Conservation (phyloP, 2,329 filamentous ascomycete genomes). For the Nemania sp. region DNA sequence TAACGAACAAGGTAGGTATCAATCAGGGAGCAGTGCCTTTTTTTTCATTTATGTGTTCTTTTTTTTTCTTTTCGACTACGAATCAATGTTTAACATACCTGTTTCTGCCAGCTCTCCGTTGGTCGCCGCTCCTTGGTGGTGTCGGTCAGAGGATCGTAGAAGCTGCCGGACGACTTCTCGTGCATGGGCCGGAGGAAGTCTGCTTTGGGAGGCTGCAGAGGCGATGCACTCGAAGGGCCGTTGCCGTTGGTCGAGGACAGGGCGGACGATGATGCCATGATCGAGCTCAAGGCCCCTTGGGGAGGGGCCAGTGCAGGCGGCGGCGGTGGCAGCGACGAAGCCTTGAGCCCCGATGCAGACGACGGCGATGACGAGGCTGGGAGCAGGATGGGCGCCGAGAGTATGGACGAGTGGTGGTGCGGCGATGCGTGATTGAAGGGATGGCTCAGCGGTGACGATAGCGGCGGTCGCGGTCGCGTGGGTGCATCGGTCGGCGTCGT, state of each 20-base stretch:
- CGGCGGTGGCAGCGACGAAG: conserved; percentile 37
- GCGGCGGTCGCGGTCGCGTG: conserved; percentile 45
- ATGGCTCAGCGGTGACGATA: conserved; percentile 46
- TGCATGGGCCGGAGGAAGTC: conserved; percentile 52
- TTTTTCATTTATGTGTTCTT: no score
- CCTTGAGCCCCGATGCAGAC: conserved; percentile 33
- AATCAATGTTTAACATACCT: conserved; percentile 44
- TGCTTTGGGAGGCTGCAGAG: conserved; percentile 51
- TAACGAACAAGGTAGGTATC: neutral
- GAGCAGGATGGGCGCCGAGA: conserved; percentile 27
- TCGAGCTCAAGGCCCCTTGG: conserved; percentile 50
- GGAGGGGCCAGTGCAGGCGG: conserved; percentile 52
- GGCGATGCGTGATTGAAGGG: conserved; percentile 49
- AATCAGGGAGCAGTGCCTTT: no score
- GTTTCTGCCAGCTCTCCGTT: conserved; percentile 53
- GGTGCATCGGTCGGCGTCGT: conserved; percentile 42
- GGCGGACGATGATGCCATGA: conserved; percentile 50
- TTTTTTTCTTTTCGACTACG: neutral
- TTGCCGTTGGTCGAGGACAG: conserved; percentile 49
- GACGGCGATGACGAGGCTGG: conserved; percentile 34
- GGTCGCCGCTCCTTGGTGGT: conserved; percentile 56
- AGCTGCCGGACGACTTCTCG: conserved; percentile 57
- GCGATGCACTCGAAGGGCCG: conserved; percentile 50
- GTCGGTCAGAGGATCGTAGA: conserved; percentile 60
- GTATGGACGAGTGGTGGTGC: conserved; percentile 37